Conservation (phyloP, 805 yeast species). For the Kuraishia cidri region DNA sequence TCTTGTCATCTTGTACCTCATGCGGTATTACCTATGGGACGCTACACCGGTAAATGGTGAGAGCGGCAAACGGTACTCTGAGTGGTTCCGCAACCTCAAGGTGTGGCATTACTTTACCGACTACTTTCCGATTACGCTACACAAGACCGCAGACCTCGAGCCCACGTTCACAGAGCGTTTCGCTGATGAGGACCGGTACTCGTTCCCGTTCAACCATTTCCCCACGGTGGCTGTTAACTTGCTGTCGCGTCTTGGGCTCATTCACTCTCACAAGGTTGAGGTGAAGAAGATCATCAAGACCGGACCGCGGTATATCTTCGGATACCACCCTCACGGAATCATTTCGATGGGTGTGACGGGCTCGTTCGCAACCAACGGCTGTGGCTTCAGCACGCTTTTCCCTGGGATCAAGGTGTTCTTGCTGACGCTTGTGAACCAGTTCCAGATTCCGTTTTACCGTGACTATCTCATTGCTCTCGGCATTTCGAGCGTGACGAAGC, state of each 20-base stretch:
- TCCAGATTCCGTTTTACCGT: conserved; percentile 74
- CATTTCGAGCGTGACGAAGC: conserved; percentile 72
- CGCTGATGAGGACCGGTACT: conserved; percentile 4
- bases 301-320: conserved; percentile 79
- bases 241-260: not conserved
- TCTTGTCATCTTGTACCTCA: conserved; percentile 50
- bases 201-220: conserved; percentile 4
- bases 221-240: conserved; percentile 4
- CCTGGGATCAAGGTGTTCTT: conserved; percentile 81
- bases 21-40: conserved; percentile 46
- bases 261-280: not conserved
- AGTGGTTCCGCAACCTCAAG: conserved; percentile 42
- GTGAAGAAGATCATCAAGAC: conserved; percentile 23
- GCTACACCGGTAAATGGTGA: conserved; percentile 72
- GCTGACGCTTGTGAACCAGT: conserved; percentile 77
- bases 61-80: conserved; percentile 46
- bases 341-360: conserved; percentile 90
- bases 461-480: conserved; percentile 82
- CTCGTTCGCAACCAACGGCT: conserved; percentile 74
- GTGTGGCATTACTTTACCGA: conserved; percentile 67
- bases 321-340: conserved; percentile 95
- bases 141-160: conserved; percentile 56
- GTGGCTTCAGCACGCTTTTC: conserved; percentile 54
- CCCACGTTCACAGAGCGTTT: conserved; percentile 54
- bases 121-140: conserved; percentile 74